Evolutionary conservation across 2,329 filamentous ascomycete genomes (phyloP), one percentile per base, ranked within the genome.

Genomic region (Graphiopsis chlorocephala): DNA sequence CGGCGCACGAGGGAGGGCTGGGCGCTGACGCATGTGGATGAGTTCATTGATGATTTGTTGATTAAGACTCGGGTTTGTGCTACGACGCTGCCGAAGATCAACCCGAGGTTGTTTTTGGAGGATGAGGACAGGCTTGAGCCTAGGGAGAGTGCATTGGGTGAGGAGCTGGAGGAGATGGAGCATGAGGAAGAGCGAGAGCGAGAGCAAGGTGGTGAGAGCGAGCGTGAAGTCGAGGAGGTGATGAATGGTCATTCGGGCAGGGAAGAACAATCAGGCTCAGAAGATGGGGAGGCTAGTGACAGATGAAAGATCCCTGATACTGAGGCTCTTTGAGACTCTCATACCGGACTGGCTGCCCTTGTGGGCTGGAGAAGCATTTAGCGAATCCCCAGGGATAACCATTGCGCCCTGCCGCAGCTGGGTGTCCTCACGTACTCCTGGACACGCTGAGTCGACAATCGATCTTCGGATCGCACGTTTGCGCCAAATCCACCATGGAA

Each of bases 31-130:
- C 90, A 86, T 73, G 83, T 99, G 78, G 95, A 99, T 77, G 89
- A 94, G 71, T 98, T 99, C 76, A 87, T 98, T 63, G 95, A 99
- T 76, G 93, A 97, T 67, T 79, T 99, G 69, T 81, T 99, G 68
- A 90, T 86, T 0, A 96, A 96, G 78, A 92, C 96, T 64, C 85
- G 95, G 61, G 89, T 97, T 0, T 98, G 94, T 75, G 94, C 89
- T 42, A 98, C 95, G 3, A 96, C 89, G 74, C 75, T 99, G 71
- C 96, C 92, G 88, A 96, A 97, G 80, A 85, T 99, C 83, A 91
- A 93, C 3, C 88, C 88, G 66, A 84, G 95, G 71, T 88, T 90
- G 69, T 85, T 91, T 60, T 76, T 99, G 68, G 95, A 99, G 80
- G 95, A 99, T 76, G 75, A 96, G 76, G 95, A 96, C 69, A 78